Evolutionary conservation across 768 basidiomycete genomes (phyloP), one percentile per base, ranked within the genome.

Genomic region (Pleurotus sapidus): DNA sequence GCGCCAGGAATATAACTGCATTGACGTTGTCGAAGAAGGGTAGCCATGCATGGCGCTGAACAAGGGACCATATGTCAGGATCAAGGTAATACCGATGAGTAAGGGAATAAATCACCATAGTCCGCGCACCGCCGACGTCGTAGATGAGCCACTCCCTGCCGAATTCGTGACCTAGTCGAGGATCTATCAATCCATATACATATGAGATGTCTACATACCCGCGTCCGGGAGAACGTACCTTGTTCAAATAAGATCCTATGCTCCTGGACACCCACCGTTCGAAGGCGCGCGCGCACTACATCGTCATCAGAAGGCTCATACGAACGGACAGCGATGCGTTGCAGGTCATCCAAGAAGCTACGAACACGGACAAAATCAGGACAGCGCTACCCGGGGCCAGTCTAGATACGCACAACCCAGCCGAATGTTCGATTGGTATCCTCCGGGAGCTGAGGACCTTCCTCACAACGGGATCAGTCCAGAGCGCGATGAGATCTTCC

Each of bases 21-120:
- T 88, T 82, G 18, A 88, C 80, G 59, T 83, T 82, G 60, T 90
- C 86, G 55, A 91, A 91, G 67, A 79, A 89, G 2, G 87, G 83
- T 3, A 86, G 71, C 89, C 89, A 91, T 24, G 84, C 84, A 45
- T 83, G 77, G 12, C 89, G 84, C 85, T 89, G 66, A 5, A 47
- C 23, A 27, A 14, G 17, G 5, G n/a, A 50, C 1, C 8, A 47
- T 38, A 5, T 15, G 30, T 56, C 20, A 54, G 23, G 17, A 38
- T 43, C 6, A 48, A 39, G 46, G 43, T 34, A 12, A n/a, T 54
- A 17, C 0, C 39, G 6, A 40, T 37, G 27, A 55, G 20, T 27
- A 27, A 54, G 37, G 57, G 30, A 25, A 27, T 30, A 64, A 77
- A 9, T 63, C 3, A 84, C 83, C 68, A 74, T 69, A 8, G 81